Evolutionary conservation across 2,329 filamentous ascomycete species (phyloP).

Genomic region (Chaetomiaceae sp.): DNA sequence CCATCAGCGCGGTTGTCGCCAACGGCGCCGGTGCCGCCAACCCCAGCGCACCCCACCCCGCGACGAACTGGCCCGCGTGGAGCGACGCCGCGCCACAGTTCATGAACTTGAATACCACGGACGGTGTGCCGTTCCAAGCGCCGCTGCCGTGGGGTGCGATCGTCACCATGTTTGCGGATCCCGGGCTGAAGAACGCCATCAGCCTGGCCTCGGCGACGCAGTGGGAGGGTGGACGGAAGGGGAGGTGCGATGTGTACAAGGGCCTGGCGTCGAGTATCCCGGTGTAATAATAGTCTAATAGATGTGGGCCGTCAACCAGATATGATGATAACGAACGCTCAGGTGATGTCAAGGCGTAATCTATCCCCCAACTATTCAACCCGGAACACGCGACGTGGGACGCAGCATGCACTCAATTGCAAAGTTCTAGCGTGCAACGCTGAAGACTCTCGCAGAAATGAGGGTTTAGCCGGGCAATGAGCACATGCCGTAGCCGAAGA

Average conservation of each 20-base stretch:
- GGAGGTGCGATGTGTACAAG: slow-evolving; percentile 25
- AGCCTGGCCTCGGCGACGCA: slow-evolving; percentile 16
- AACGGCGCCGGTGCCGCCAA: slow-evolving; percentile 18
- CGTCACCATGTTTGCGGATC: slow-evolving; percentile 20
- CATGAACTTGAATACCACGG: slow-evolving; percentile 27
- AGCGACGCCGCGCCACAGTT: slow-evolving; percentile 9
- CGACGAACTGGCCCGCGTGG: slow-evolving; percentile 24
- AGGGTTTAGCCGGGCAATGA: not conserved
- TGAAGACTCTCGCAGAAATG: not conserved
- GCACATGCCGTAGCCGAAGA: not conserved
- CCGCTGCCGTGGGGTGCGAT: slow-evolving; percentile 9
- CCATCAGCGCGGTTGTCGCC: slow-evolving; percentile 19
- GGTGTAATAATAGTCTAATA: slow-evolving; percentile 1
- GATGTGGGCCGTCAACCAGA: too few relatives aligned
- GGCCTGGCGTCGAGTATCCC: slow-evolving; percentile 12
- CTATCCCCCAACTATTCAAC: too few relatives aligned
- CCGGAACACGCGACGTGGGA: too few relatives aligned
- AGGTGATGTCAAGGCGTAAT: not conserved
- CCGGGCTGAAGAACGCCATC: slow-evolving; percentile 21
- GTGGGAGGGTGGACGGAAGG: slow-evolving; percentile 27
- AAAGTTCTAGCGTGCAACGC: too few relatives aligned
- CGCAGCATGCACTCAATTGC: too few relatives aligned
- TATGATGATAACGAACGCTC: not conserved
- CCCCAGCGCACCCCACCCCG: slow-evolving; percentile 12
- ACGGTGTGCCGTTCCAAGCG: slow-evolving; percentile 16